Evolutionary conservation across 2,329 filamentous ascomycete genomes (phyloP).

Genomic region (Diaporthe aspalathi): DNA sequence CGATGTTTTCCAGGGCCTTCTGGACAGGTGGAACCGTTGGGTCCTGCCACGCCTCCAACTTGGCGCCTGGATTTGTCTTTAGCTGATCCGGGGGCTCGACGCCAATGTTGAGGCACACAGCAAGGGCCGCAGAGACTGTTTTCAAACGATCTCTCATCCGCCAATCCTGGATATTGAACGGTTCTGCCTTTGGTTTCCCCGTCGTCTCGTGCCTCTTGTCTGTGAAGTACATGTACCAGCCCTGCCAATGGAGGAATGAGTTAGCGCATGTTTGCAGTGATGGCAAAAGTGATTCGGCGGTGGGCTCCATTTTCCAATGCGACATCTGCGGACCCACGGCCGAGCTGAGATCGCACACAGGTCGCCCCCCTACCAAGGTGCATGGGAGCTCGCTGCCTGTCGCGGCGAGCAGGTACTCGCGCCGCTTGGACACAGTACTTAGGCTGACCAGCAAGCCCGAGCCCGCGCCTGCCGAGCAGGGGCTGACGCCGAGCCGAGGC

Average conservation of each 20-base stretch:
- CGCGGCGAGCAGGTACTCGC: background rate
- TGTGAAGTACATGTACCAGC: slow-evolving; percentile 99
- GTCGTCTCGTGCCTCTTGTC: slow-evolving; percentile 98
- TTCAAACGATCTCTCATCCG: slow-evolving; percentile 96
- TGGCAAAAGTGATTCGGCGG: background rate
- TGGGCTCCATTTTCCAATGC: background rate
- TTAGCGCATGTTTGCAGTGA: slow-evolving; percentile 1
- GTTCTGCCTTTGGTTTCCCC: slow-evolving; percentile 80
- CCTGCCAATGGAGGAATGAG: slow-evolving; percentile 61
- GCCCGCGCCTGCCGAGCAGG: background rate
- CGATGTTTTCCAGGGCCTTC: slow-evolving; percentile 93
- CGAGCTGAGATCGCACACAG: background rate
- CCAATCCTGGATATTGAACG: slow-evolving; percentile 86
- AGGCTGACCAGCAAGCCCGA: background rate
- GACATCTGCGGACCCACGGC: background rate
- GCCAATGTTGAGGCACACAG: slow-evolving; percentile 95
- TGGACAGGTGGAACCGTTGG: slow-evolving; percentile 82
- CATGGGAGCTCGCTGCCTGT: background rate
- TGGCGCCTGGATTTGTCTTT: slow-evolving; percentile 92
- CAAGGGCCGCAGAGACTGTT: slow-evolving; percentile 93
- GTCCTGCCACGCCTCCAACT: slow-evolving; percentile 97
- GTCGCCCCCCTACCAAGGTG: background rate
- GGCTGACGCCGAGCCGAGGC: background rate
- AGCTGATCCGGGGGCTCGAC: slow-evolving; percentile 97
- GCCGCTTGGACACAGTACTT: background rate